Evolutionary conservation across 345 rosid genomes (phyloP).

Genomic region (Rhodamnia argentea): DNA sequence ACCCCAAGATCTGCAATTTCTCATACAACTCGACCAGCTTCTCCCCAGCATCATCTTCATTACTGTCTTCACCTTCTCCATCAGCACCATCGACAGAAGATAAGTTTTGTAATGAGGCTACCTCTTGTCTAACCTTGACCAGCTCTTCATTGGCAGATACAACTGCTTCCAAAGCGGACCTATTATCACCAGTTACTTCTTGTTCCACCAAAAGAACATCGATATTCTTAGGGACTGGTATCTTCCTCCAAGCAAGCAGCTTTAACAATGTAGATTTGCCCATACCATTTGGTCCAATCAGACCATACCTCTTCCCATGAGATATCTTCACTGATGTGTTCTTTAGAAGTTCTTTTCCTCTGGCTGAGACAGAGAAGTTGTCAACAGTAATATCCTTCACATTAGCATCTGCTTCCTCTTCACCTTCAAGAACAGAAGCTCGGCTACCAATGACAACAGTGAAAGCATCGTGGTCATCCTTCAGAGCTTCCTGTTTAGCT

Average conservation of each 20-base stretch:
- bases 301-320: slow-evolving; percentile 92
- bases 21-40: slow-evolving; percentile 81
- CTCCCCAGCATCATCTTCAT: slow-evolving; percentile 69
- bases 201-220: slow-evolving; percentile 95
- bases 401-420: slow-evolving; percentile 80
- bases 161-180: slow-evolving; percentile 78
- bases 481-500: slow-evolving; percentile 77
- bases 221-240: slow-evolving; percentile 90
- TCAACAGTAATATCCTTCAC: slow-evolving; percentile 78
- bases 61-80: slow-evolving; percentile 14
- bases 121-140: slow-evolving; percentile 58
- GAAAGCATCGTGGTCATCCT: slow-evolving; percentile 90
- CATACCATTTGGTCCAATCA: slow-evolving; percentile 94
- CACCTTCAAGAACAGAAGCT: slow-evolving; percentile 82
- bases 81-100: slow-evolving; percentile 18
- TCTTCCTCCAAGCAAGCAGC: slow-evolving; percentile 97
- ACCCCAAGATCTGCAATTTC: slow-evolving; percentile 71
- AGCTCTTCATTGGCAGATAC: slow-evolving; percentile 88
- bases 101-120: slow-evolving; percentile 37
- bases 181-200: slow-evolving; percentile 90
- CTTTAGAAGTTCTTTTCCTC: slow-evolving; percentile 88
- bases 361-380: slow-evolving; percentile 87
- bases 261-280: slow-evolving; percentile 92
- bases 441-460: slow-evolving; percentile 89
- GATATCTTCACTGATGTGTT: slow-evolving; percentile 83